Evolutionary conservation across 73 alveolate species (phyloP), one percentile per base, ranked within the genome.

Genomic region (Blepharisma stoltei): DNA sequence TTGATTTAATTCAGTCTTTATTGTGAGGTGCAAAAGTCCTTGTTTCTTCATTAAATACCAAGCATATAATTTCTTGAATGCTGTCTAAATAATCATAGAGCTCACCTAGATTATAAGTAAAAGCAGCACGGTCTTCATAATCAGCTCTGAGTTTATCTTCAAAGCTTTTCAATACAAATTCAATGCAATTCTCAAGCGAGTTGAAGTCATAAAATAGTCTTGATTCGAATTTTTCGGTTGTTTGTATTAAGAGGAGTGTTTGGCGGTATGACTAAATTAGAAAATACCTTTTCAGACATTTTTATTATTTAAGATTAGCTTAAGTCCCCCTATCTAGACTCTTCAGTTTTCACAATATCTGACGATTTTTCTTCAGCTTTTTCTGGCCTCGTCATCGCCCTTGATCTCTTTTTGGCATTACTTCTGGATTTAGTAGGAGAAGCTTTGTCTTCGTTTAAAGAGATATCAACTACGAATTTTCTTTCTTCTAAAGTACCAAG

Each of bases 131-230:
- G 14, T 60, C 73, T 60, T 60, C 46, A 2, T 14, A 60, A 8
- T 60, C 46, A 38, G 38, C 23, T 25, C 73, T 60, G 38, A 60
- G 73, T 25, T 60, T 60, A 5, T 60, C 73, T 60, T 60, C 73
- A 60, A 60, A 60, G 14, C 14, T 8, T 60, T 60, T 60, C 46
- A 60, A 25, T 14, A 60, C 23, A 25, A 14, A 60, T 8, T 60
- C 73, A 8, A 60, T 14, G 4, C 73, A 60, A 8, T 60, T 60
- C 14, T 60, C 73, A 60, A 60, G 73, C 5, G 73, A 20, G 45
- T 18, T n/a, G 45, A 60, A 60, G 2, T 60, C 73, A 14, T 60
- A 38, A 60, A 14, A 60, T 9, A n/a, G 38, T 5, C 23, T 60
- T 60, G 73, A 60, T 8, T 60, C 73, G 14, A 9, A 9, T 20